phyloP scores from a whole-genome alignment of 371 early-diverging fungal species.

The Lichtheimia ramosa region DNA sequence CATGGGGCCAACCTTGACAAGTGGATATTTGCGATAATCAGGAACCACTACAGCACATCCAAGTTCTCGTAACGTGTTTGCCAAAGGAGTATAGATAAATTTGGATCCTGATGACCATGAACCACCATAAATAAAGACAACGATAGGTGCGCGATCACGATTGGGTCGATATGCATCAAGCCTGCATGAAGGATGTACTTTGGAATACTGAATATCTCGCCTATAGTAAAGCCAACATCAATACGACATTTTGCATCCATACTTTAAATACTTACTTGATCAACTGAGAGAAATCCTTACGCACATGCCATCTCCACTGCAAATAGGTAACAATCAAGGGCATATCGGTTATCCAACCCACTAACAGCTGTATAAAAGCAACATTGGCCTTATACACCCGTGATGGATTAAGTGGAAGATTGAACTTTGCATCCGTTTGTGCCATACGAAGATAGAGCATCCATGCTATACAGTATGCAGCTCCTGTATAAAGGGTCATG shows the following conservation, averaged over 20 bases:
- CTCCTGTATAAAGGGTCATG: slow-evolving; percentile 19
- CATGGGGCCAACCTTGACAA: slow-evolving; percentile 57
- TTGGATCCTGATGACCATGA: slow-evolving; percentile 70
- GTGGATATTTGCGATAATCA: slow-evolving; percentile 71
- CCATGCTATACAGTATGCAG: slow-evolving; percentile 57
- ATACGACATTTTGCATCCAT: not conserved
- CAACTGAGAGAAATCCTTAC: slow-evolving; percentile 32
- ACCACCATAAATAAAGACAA: slow-evolving; percentile 78
- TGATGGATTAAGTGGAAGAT: slow-evolving; percentile 44
- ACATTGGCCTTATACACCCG: slow-evolving; percentile 45
- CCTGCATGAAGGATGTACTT: slow-evolving; percentile 12
- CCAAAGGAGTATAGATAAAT: slow-evolving; percentile 61
- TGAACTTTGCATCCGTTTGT: slow-evolving; percentile 35
- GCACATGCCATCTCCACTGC: slow-evolving; percentile 40
- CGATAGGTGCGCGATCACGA: slow-evolving; percentile 42
- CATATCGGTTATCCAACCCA: slow-evolving; percentile 30
- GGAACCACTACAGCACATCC: slow-evolving; percentile 78
- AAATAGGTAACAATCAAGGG: slow-evolving; percentile 39
- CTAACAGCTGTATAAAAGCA: slow-evolving; percentile 17
- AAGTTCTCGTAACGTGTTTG: slow-evolving; percentile 58
- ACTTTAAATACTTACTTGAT: slow-evolving; percentile 33
- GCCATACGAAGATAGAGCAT: slow-evolving; percentile 38
- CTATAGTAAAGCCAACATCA: slow-evolving; percentile 11
- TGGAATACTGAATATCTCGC: slow-evolving; percentile 33
- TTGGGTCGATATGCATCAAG: slow-evolving; percentile 44